These are phyloP conservation scores for Halophytophthora batemanensis DNA, from an alignment of 352 stramenopile genomes.

Conservation along the genomic window DNA sequence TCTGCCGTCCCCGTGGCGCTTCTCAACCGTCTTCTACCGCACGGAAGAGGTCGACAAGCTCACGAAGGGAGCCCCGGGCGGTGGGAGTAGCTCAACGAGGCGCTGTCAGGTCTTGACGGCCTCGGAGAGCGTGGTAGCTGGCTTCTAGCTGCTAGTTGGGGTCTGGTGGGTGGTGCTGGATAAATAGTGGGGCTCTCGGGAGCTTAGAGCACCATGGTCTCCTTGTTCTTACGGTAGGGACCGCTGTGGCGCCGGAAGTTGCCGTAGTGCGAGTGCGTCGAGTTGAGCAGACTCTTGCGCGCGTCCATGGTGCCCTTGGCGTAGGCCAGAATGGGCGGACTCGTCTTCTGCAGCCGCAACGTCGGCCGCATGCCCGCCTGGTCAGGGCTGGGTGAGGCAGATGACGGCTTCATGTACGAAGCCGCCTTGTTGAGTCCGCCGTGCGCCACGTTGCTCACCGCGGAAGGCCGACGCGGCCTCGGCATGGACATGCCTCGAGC, in stretches of 20 bases:
- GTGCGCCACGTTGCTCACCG: slow-evolving; percentile 26
- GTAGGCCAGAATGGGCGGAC: slow-evolving; percentile 38
- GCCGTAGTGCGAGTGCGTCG: slow-evolving; percentile 42
- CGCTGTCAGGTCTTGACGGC: too few species aligned
- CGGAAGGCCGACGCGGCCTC: slow-evolving; percentile 22
- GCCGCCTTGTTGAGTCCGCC: slow-evolving; percentile 27
- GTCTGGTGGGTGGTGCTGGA: not conserved
- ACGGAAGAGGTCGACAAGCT: too few species aligned
- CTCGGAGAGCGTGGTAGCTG: not conserved
- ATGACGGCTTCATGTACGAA: slow-evolving; percentile 27
- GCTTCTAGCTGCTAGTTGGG: not conserved
- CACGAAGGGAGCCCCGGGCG: too few species aligned
- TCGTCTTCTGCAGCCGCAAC: slow-evolving; percentile 29
- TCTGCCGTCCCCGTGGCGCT: too few species aligned
- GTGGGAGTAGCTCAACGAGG: too few species aligned
- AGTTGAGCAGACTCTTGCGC: slow-evolving; percentile 33
- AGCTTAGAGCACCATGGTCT: slow-evolving; percentile 39
- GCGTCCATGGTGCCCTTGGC: slow-evolving; percentile 28
- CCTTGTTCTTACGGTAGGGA: slow-evolving; percentile 41
- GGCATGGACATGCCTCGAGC: slow-evolving; percentile 32
- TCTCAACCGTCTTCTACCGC: too few species aligned
- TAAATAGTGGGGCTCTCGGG: slow-evolving; percentile 2
- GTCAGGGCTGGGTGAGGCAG: slow-evolving; percentile 9
- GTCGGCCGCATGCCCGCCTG: slow-evolving; percentile 12
- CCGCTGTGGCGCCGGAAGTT: slow-evolving; percentile 54